Percentiles rank a stretch among this genome's conserved stretches.
Evolutionary conservation across 2,329 filamentous ascomycete genomes (phyloP).

Genomic region (Byssothecium circinans): DNA sequence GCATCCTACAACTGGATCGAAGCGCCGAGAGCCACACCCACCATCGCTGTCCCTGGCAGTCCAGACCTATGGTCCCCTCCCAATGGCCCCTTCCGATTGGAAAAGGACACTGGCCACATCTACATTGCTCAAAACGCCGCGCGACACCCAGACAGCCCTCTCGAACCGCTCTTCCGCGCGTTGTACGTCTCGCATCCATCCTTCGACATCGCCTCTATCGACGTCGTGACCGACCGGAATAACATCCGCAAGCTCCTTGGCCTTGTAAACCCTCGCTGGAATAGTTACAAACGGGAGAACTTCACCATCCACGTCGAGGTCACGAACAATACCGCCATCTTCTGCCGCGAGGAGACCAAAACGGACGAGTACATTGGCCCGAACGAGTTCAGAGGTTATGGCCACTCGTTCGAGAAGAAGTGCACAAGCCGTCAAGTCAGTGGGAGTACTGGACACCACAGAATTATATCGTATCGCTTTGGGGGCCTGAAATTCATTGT

Average conservation of each 20-base stretch:
- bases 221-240: slow-evolving; percentile 53
- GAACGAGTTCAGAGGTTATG: slow-evolving; percentile 47
- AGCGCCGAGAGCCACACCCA: slow-evolving; percentile 42
- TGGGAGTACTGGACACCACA: slow-evolving; percentile 50
- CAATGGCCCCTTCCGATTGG: slow-evolving; percentile 9
- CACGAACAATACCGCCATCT: slow-evolving; percentile 35
- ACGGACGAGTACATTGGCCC: slow-evolving; percentile 13
- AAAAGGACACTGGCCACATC: slow-evolving; percentile 47
- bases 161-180: slow-evolving; percentile 53
- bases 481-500: slow-evolving; percentile 37
- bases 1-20: slow-evolving; percentile 58
- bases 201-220: slow-evolving; percentile 43
- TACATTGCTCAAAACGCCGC: slow-evolving; percentile 53
- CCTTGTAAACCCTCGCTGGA: slow-evolving; percentile 37
- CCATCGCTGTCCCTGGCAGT: slow-evolving; percentile 17
- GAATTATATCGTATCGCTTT: slow-evolving; percentile 51
- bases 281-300: slow-evolving; percentile 26
- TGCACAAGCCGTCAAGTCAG: slow-evolving; percentile 43
- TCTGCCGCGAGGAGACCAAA: slow-evolving; percentile 27
- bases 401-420: slow-evolving; percentile 51
- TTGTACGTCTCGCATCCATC: slow-evolving; percentile 44
- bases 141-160: slow-evolving; percentile 47
- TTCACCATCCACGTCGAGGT: slow-evolving; percentile 51
- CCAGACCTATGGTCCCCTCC: slow-evolving; percentile 46
- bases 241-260: slow-evolving; percentile 54